phyloP scores from a whole-genome alignment of 805 yeast genomes.

The Kodamaea nitidulidarum region DNA sequence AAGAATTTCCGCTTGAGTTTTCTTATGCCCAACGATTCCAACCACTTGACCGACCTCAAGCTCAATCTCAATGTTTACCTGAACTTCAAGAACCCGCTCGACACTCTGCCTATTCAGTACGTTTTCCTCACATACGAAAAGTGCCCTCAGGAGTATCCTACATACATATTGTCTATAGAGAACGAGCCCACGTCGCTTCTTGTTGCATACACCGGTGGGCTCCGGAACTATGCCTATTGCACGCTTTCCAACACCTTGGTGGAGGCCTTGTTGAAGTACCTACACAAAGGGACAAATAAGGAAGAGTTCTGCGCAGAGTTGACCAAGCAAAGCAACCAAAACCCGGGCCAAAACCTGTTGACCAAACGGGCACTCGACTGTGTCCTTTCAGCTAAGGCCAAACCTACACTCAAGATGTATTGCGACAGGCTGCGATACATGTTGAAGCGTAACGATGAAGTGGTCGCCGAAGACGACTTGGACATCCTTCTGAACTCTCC shows the following conservation, averaged over 20 bases:
- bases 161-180: constrained; percentile 28
- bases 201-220: constrained; percentile 37
- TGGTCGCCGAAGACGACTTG: constrained; percentile 8
- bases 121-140: constrained; percentile 17
- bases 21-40: constrained; percentile 32
- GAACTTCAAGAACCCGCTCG: constrained; percentile 21
- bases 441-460: constrained; percentile 21
- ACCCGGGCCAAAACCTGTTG: neutral
- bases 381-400: constrained; percentile 8
- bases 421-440: constrained; percentile 29
- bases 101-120: constrained; percentile 4
- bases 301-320: constrained; percentile 3
- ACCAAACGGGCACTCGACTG: constrained; percentile 4
- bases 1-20: constrained; percentile 34
- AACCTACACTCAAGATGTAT: constrained; percentile 28
- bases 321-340: neutral
- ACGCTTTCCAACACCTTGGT: constrained; percentile 29
- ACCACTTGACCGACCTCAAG: constrained; percentile 29
- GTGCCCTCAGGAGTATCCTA: constrained; percentile 22
- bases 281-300: constrained; percentile 14
- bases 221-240: constrained; percentile 38
- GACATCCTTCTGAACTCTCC: constrained; percentile 6
- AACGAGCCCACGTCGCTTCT: constrained; percentile 26
- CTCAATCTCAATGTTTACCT: constrained; percentile 34
- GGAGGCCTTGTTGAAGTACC: constrained; percentile 19